Conservation (phyloP, 2,329 filamentous ascomycete species). For the Didymella lethalis region DNA sequence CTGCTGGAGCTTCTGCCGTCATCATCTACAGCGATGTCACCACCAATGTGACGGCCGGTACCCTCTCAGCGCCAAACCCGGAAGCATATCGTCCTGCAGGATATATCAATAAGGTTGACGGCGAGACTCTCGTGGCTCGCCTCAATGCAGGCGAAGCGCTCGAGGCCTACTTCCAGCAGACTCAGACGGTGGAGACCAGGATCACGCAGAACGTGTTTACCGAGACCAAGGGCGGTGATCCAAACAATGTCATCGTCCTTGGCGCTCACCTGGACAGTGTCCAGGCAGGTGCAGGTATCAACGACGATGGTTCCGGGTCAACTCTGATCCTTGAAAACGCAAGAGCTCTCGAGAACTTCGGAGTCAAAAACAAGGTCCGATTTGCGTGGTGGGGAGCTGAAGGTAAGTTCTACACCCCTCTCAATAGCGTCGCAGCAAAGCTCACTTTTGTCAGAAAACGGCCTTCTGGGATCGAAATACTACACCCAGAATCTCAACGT, state of each 20-base stretch:
- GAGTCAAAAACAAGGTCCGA: slow-evolving; percentile 52
- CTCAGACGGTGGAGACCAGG: slow-evolving; percentile 57
- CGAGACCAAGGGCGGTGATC: slow-evolving; percentile 51
- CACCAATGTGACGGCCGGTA: slow-evolving; percentile 52
- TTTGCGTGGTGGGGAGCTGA: slow-evolving; percentile 54
- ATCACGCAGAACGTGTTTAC: slow-evolving; percentile 58
- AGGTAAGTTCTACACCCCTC: slow-evolving; percentile 15
- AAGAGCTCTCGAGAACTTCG: slow-evolving; percentile 49
- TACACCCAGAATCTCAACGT: slow-evolving; percentile 47
- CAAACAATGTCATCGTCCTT: slow-evolving; percentile 52
- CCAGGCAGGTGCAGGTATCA: slow-evolving; percentile 54
- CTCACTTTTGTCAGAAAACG: neutral
- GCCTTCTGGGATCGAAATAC: slow-evolving; percentile 49
- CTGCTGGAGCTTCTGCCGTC: slow-evolving; percentile 53
- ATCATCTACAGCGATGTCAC: slow-evolving; percentile 54
- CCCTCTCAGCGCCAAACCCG: slow-evolving; percentile 50
- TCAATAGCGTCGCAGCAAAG: neutral
- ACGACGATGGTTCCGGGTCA: slow-evolving; percentile 53
- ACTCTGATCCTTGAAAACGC: slow-evolving; percentile 51
- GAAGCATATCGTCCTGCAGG: slow-evolving; percentile 49
- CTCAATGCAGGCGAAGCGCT: slow-evolving; percentile 53
- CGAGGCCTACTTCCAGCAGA: slow-evolving; percentile 55
- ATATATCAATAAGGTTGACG: slow-evolving; percentile 56
- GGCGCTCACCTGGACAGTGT: slow-evolving; percentile 54
- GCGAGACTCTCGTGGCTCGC: slow-evolving; percentile 51